phyloP scores from a whole-genome alignment of 768 basidiomycete species.

The Tulasnella sp. region DNA sequence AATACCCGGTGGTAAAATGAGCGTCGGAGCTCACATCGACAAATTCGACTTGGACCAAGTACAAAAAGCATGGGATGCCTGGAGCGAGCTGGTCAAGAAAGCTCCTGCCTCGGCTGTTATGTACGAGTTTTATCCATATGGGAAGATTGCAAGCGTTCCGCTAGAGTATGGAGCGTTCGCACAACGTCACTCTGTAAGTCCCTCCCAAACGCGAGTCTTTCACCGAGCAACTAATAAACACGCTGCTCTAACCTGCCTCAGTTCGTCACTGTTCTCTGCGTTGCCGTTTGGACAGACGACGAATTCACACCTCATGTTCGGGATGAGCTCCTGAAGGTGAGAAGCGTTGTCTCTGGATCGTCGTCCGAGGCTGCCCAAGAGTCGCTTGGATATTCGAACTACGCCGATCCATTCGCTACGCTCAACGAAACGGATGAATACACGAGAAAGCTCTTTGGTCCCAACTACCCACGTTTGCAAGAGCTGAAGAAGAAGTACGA shows the following conservation, averaged over 20 bases:
- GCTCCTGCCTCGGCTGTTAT: neutral
- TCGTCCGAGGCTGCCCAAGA: neutral
- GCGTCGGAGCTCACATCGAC: neutral
- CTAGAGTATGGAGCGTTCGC: constrained; percentile 9
- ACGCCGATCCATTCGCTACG: neutral
- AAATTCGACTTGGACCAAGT: neutral
- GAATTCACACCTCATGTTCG: neutral
- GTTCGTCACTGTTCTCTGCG: neutral
- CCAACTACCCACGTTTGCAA: constrained; percentile 19
- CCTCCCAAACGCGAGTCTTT: neutral
- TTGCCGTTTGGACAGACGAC: neutral
- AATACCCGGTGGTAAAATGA: neutral
- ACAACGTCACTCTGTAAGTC: neutral
- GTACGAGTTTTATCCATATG: constrained; percentile 9
- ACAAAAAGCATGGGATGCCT: constrained; percentile 7
- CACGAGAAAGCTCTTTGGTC: constrained; percentile 11
- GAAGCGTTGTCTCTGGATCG: neutral
- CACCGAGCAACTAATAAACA: too few relatives aligned
- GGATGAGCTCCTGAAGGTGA: neutral
- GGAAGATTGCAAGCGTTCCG: constrained; percentile 3
- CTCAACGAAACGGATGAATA: constrained; percentile 4
- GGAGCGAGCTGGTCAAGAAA: neutral
- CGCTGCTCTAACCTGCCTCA: neutral
- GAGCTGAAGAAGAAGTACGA: constrained; percentile 22
- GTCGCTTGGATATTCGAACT: constrained; percentile 1